phyloP scores from a whole-genome alignment of 805 yeast species.

The Danielia reshetovae region DNA sequence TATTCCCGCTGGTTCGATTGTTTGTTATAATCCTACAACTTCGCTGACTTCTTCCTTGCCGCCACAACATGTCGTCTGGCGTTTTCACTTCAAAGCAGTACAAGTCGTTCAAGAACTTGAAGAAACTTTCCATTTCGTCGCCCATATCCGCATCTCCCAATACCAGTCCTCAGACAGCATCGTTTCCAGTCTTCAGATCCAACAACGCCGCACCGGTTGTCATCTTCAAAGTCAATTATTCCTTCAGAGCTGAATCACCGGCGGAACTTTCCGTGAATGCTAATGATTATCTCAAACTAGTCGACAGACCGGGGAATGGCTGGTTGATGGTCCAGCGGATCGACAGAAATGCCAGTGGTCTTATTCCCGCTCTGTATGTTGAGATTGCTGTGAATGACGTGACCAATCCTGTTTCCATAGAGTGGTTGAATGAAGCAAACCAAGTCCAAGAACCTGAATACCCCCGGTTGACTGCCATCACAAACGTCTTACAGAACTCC shows the following conservation, averaged over 20 bases:
- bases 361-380: constrained; percentile 38
- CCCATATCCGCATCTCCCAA: constrained; percentile 13
- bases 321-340: constrained; percentile 34
- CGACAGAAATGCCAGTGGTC: constrained; percentile 23
- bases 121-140: constrained; percentile 23
- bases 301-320: constrained; percentile 37
- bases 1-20: too few relatives aligned
- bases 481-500: constrained; percentile 24
- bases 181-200: constrained; percentile 1
- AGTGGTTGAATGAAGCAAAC: constrained; percentile 26
- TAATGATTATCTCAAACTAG: constrained; percentile 27
- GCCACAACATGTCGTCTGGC: constrained; percentile 4
- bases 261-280: constrained; percentile 26
- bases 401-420: constrained; percentile 26
- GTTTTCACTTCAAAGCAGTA: constrained; percentile 3
- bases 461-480: constrained; percentile 10
- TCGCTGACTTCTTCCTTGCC: too few relatives aligned
- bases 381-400: constrained; percentile 38
- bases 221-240: constrained; percentile 28
- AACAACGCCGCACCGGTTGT: constrained; percentile 17
- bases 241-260: constrained; percentile 24
- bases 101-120: constrained; percentile 12
- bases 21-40: too few relatives aligned
- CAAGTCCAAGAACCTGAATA: neutral
- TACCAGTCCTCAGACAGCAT: constrained; percentile 12